Conservation (phyloP, 2,329 filamentous ascomycete species). For the Tolypocladium tropicale region DNA sequence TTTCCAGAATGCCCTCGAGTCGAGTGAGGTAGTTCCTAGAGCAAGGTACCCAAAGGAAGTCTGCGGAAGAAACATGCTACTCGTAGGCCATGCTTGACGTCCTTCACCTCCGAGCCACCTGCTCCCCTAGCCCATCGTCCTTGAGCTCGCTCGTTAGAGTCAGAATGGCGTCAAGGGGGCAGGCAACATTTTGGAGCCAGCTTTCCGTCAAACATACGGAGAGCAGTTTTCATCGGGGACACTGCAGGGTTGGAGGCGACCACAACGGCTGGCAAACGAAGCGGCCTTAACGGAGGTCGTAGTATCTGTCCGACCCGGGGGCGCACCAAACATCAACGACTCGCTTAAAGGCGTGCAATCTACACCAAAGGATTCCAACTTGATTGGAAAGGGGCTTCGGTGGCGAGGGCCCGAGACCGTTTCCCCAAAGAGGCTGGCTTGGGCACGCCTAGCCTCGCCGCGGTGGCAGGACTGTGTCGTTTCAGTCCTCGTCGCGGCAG, state of each 20-base stretch:
- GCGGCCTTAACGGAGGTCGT: background rate
- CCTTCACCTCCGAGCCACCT: background rate
- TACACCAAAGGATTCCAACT: background rate
- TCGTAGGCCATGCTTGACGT: background rate
- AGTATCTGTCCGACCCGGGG: background rate
- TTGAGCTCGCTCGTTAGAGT: background rate
- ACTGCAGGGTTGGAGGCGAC: too few species aligned
- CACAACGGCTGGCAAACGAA: background rate
- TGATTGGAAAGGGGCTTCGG: background rate
- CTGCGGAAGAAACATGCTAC: too few species aligned
- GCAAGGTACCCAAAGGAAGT: too few species aligned
- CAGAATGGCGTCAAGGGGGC: background rate
- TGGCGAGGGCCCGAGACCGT: background rate
- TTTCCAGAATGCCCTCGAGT: too few species aligned
- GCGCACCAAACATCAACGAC: background rate
- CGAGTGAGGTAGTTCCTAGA: too few species aligned
- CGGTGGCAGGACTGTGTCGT: background rate
- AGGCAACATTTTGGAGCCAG: too few species aligned
- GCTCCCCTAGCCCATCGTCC: background rate
- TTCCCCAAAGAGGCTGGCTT: background rate
- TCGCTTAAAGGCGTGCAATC: background rate
- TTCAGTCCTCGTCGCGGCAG: background rate
- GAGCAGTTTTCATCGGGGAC: too few species aligned
- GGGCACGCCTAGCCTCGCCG: background rate
- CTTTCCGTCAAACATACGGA: too few species aligned